Conservation (phyloP, 305 asterid genomes). For the Solanum hybrid region DNA sequence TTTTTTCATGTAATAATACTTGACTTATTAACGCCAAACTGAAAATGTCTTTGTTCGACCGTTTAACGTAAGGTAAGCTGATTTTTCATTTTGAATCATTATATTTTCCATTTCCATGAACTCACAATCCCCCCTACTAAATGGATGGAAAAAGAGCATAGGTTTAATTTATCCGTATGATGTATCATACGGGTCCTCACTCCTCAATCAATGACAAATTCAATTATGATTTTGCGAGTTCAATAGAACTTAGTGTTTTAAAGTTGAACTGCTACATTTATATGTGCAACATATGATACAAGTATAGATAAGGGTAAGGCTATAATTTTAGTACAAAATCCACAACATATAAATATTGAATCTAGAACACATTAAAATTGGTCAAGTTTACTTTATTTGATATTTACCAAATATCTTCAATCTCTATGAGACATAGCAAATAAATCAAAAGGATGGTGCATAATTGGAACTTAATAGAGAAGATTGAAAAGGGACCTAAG, state of each 20-base stretch:
- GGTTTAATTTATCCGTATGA: neutral
- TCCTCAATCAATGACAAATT: neutral
- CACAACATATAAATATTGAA: neutral
- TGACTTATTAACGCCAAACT: neutral
- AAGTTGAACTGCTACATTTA: neutral
- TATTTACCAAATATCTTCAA: neutral
- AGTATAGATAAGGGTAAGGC: neutral
- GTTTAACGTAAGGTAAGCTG: neutral
- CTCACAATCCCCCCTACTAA: neutral
- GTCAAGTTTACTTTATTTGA: neutral
- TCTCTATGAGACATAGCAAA: neutral
- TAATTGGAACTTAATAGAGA: neutral
- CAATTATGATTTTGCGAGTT: neutral
- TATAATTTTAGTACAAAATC: neutral
- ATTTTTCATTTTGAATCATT: neutral
- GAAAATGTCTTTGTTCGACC: neutral
- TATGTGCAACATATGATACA: neutral
- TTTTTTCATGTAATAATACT: neutral
- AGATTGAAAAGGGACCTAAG: neutral
- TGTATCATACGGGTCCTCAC: neutral
- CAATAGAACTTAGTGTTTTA: neutral
- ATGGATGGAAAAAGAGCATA: neutral
- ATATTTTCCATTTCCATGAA: neutral
- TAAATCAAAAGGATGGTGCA: neutral
- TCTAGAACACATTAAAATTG: neutral